A percentile compares a stretch with the other conserved stretches of the same genome.
These are phyloP conservation scores for Aspergillus biplanus DNA, from an alignment of 495 filamentous ascomycete genomes.

Conservation along the genomic window DNA sequence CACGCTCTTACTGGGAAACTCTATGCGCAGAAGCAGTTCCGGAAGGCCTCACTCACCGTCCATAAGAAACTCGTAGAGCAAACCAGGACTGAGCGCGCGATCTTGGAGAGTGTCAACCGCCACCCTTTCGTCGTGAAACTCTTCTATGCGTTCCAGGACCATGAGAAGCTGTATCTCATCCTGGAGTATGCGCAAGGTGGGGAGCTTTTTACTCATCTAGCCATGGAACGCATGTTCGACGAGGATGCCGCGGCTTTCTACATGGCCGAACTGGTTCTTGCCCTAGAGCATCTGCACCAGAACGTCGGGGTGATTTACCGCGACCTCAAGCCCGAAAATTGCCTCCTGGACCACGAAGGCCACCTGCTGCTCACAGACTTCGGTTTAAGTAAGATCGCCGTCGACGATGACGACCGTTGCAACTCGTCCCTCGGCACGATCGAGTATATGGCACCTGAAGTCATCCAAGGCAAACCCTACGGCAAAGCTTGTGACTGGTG, in stretches of 20 bases:
- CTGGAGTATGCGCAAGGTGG: slow-evolving; percentile 98
- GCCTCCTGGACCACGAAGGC: slow-evolving; percentile 86
- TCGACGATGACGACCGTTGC: slow-evolving; percentile 77
- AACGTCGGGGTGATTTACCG: slow-evolving; percentile 93
- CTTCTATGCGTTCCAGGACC: slow-evolving; percentile 98
- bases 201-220: slow-evolving; percentile 89
- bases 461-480: slow-evolving; percentile 79
- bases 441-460: slow-evolving; percentile 98
- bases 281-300: slow-evolving; percentile 88
- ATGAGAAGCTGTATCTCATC: slow-evolving; percentile 95
- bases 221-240: slow-evolving; percentile 86
- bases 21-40: slow-evolving; percentile 97
- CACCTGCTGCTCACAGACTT: slow-evolving; percentile 97
- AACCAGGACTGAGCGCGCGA: slow-evolving; percentile 92
- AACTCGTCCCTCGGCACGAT: slow-evolving; percentile 85
- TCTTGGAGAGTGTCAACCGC: slow-evolving; percentile 91
- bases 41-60: slow-evolving; percentile 89
- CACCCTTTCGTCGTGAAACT: slow-evolving; percentile 98
- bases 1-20: slow-evolving; percentile 84
- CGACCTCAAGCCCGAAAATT: slow-evolving; percentile 97
- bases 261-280: slow-evolving; percentile 96
- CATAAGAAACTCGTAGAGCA: slow-evolving; percentile 94
- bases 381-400: slow-evolving; percentile 92
- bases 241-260: slow-evolving; percentile 91
- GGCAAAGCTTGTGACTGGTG: slow-evolving; percentile 97